Evolutionary conservation across 495 filamentous ascomycete genomes (phyloP).

Genomic region (Hyaloscypha variabilis): DNA sequence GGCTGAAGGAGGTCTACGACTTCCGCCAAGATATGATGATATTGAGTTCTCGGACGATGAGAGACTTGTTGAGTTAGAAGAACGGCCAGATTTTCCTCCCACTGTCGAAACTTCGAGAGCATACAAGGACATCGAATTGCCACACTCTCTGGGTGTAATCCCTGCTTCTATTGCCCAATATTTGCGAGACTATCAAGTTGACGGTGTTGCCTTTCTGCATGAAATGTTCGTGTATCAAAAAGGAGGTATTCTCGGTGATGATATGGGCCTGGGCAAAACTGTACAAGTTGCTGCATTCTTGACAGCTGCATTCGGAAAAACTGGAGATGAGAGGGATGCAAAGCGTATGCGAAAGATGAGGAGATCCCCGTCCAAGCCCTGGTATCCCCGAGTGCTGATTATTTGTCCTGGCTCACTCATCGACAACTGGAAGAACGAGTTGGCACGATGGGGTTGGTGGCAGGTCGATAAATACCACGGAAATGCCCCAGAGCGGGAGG

Average conservation of each 20-base stretch:
- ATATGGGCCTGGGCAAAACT: conserved; percentile 98
- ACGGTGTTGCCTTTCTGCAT: conserved; percentile 86
- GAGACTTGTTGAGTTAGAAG: conserved; percentile 58
- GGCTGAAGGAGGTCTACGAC: conserved; percentile 66
- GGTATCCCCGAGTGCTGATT: conserved; percentile 89
- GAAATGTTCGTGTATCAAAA: conserved; percentile 89
- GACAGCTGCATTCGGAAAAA: conserved; percentile 92
- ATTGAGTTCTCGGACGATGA: conserved; percentile 91
- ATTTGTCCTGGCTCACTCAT: conserved; percentile 89
- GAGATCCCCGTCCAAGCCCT: conserved; percentile 40
- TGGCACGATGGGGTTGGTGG: conserved; percentile 96
- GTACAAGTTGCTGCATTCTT: conserved; percentile 96
- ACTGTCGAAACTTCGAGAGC: conserved; percentile 59
- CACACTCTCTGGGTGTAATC: conserved; percentile 78
- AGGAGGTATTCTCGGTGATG: conserved; percentile 89
- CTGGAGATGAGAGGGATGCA: conserved; percentile 82
- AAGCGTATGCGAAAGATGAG: conserved; percentile 93
- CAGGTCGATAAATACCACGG: conserved; percentile 84
- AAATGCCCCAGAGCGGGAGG: conserved; percentile 58
- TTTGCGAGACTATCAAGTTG: conserved; percentile 87
- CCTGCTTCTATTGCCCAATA: conserved; percentile 93
- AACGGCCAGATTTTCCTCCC: conserved; percentile 68
- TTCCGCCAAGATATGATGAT: conserved; percentile 81
- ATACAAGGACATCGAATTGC: conserved; percentile 76
- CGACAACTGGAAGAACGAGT: conserved; percentile 85